Conservation (phyloP, 2,329 filamentous ascomycete genomes). For the Neoarthrinium moseri region DNA sequence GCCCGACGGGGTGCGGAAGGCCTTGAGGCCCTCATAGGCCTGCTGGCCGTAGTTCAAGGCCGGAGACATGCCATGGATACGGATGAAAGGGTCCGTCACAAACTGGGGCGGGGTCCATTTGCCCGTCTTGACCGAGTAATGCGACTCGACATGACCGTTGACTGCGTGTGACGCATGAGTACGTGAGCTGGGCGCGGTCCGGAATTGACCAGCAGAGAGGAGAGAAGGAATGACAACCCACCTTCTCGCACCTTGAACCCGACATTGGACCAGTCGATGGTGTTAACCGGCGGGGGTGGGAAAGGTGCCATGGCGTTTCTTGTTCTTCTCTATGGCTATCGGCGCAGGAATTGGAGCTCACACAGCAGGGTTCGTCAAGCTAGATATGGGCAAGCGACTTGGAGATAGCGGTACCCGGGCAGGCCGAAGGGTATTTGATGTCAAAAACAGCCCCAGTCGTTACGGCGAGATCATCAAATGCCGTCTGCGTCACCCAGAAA, state of each 20-base stretch:
- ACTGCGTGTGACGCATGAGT: constrained; percentile 53
- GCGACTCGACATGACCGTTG: constrained; percentile 90
- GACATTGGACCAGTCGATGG: constrained; percentile 91
- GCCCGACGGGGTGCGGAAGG: constrained; percentile 76
- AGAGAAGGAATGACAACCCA: constrained; percentile 35
- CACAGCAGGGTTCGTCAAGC: background rate
- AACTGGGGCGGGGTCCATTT: constrained; percentile 79
- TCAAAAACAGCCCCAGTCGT: background rate
- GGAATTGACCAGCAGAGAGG: background rate
- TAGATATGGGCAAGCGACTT: too few relatives aligned
- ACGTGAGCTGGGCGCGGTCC: background rate
- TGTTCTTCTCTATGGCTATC: background rate
- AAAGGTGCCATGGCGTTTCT: constrained; percentile 50
- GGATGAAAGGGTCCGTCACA: constrained; percentile 79
- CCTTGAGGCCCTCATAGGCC: constrained; percentile 97
- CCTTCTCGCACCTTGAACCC: constrained; percentile 92
- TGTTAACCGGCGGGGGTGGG: constrained; percentile 74
- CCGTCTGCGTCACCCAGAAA: background rate
- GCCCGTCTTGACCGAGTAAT: constrained; percentile 72
- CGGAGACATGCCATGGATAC: constrained; percentile 92
- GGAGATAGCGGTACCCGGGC: background rate
- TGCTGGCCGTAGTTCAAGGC: constrained; percentile 97
- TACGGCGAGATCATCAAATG: background rate
- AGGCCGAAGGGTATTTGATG: background rate
- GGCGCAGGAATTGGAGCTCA: background rate